A percentile compares a stretch with the other conserved stretches of the same genome.
Evolutionary conservation across 73 alveolate genomes (phyloP).

Genomic region (Paramecium octaurelia): DNA sequence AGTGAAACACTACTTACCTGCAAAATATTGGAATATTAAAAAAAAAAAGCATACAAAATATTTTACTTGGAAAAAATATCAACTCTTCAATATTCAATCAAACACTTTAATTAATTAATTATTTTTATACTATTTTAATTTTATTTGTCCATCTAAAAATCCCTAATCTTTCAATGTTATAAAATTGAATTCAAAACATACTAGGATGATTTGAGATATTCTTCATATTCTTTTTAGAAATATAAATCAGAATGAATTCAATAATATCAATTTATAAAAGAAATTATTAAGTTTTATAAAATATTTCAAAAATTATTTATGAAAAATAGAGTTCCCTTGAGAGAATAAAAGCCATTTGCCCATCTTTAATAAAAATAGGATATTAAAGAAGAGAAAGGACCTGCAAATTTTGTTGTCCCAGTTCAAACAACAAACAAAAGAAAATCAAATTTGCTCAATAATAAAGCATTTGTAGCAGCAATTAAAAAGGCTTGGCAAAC

Average conservation of each 20-base stretch:
- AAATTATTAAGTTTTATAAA: background rate
- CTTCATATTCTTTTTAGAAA: background rate
- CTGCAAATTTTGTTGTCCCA: background rate
- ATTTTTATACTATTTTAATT: background rate
- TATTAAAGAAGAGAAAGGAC: background rate
- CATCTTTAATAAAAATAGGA: background rate
- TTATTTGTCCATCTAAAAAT: background rate
- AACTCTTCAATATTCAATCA: background rate
- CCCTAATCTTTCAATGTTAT: no score
- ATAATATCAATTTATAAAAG: background rate
- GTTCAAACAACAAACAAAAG: background rate
- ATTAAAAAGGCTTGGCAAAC: constrained; percentile 37
- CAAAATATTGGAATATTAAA: background rate
- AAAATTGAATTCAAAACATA: background rate
- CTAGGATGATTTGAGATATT: background rate
- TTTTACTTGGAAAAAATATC: background rate
- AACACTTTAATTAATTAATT: background rate
- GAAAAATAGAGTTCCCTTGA: constrained; percentile 1
- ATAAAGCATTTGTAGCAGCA: constrained; percentile 5
- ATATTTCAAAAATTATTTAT: background rate
- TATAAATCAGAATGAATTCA: background rate
- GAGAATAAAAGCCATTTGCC: constrained; percentile 20
- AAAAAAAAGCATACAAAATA: background rate
- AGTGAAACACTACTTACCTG: background rate
- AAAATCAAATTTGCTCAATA: background rate